A percentile compares a stretch with the other conserved stretches of the same genome.
These are phyloP conservation scores for Microbotryum intermedium DNA, from an alignment of 1,284 basidiomycete genomes.

Conservation along the genomic window DNA sequence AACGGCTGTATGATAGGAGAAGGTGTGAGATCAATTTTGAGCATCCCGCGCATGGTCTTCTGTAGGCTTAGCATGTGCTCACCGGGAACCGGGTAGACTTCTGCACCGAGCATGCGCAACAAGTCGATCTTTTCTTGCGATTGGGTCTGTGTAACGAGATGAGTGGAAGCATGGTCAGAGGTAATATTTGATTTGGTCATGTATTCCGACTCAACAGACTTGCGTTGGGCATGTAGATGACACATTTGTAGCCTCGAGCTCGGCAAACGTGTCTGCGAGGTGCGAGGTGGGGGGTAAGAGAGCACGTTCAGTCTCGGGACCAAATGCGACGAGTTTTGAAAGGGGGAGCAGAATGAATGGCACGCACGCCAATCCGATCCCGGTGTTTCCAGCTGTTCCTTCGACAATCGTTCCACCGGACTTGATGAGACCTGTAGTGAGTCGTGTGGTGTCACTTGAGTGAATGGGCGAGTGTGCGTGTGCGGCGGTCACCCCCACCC, in stretches of 20 bases:
- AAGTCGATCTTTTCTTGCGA: slow-evolving; percentile 98
- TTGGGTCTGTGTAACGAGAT: slow-evolving; percentile 41
- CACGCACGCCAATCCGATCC: slow-evolving; percentile 35
- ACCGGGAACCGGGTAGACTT: slow-evolving; percentile 83
- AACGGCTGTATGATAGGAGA: slow-evolving; percentile 51
- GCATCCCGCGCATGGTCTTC: background rate
- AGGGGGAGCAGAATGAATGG: too few relatives aligned
- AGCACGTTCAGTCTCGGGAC: background rate
- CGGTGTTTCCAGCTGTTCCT: slow-evolving; percentile 98
- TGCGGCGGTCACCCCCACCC: background rate
- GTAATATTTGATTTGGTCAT: too few relatives aligned
- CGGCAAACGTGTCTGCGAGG: slow-evolving; percentile 59
- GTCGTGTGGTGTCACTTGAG: background rate
- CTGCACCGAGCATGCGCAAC: slow-evolving; percentile 89
- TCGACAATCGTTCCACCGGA: slow-evolving; percentile 94
- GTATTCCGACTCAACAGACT: slow-evolving; percentile 10
- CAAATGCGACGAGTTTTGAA: background rate
- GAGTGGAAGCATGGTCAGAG: too few relatives aligned
- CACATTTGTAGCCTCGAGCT: slow-evolving; percentile 86
- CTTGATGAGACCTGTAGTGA: slow-evolving; percentile 53
- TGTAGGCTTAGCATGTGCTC: slow-evolving; percentile 12
- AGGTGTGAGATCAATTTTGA: background rate
- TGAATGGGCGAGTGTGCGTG: background rate
- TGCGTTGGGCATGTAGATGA: slow-evolving; percentile 98
- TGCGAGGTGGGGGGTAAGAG: background rate